A percentile compares a stretch with the other conserved stretches of the same genome.
These are phyloP conservation scores for Penicillium carneum DNA, from an alignment of 2,329 filamentous ascomycete species.

Conservation along the genomic window DNA sequence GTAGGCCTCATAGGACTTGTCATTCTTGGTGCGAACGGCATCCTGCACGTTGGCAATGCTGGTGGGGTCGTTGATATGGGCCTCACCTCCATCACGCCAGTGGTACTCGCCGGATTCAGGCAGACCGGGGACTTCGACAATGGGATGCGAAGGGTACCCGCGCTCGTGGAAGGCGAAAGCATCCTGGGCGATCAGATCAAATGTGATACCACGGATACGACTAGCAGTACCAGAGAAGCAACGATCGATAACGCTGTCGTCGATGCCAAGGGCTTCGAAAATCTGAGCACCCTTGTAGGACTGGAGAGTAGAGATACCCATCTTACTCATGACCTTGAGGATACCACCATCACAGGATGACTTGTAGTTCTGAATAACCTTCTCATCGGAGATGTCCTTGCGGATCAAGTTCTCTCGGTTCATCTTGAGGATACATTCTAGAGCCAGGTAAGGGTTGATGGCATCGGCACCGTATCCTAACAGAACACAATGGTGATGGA, in stretches of 20 bases:
- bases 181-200: slow-evolving; percentile 91
- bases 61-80: slow-evolving; percentile 91
- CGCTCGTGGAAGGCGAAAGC: slow-evolving; percentile 94
- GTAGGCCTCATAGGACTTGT: slow-evolving; percentile 98
- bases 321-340: slow-evolving; percentile 98
- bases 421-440: slow-evolving; percentile 97
- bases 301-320: slow-evolving; percentile 96
- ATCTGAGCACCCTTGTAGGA: slow-evolving; percentile 98
- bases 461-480: slow-evolving; percentile 94
- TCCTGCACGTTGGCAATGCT: slow-evolving; percentile 97
- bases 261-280: slow-evolving; percentile 92
- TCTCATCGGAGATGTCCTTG: slow-evolving; percentile 82
- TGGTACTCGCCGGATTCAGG: slow-evolving; percentile 96
- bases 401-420: slow-evolving; percentile 91
- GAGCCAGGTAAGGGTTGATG: slow-evolving; percentile 90
- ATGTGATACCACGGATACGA: slow-evolving; percentile 91
- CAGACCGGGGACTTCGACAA: slow-evolving; percentile 78
- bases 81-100: slow-evolving; percentile 94
- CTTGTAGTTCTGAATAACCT: slow-evolving; percentile 93
- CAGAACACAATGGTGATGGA: slow-evolving; percentile 98
- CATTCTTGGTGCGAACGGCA: slow-evolving; percentile 93
- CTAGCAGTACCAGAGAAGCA: slow-evolving; percentile 95
- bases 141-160: slow-evolving; percentile 82
- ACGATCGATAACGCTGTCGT: slow-evolving; percentile 88
- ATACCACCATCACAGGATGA: slow-evolving; percentile 96